Evolutionary conservation across 2,329 filamentous ascomycete genomes (phyloP).

Genomic region (Colletotrichum plurivorum): DNA sequence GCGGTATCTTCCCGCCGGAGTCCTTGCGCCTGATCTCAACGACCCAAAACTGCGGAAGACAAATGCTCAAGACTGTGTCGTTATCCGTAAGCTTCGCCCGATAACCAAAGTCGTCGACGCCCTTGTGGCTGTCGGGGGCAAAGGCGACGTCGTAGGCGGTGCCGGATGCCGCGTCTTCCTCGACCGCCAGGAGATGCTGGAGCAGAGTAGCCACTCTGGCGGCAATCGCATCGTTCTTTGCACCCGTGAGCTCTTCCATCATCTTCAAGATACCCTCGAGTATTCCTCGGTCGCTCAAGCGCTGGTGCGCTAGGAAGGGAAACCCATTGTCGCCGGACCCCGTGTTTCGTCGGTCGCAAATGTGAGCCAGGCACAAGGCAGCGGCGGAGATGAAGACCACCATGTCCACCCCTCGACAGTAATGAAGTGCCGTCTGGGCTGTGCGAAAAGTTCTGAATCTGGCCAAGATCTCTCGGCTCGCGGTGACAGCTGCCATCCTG

Average conservation of each 20-base stretch:
- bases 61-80: background rate
- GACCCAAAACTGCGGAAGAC: constrained; percentile 22
- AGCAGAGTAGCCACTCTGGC: constrained; percentile 49
- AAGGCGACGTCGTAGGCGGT: constrained; percentile 5
- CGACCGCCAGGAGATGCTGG: constrained; percentile 49
- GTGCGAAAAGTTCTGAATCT: constrained; percentile 52
- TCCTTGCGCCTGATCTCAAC: constrained; percentile 4
- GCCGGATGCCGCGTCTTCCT: constrained; percentile 45
- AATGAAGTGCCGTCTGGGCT: constrained; percentile 43
- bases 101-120: constrained; percentile 17
- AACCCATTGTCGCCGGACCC: background rate
- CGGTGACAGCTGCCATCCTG: constrained; percentile 53
- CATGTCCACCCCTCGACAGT: constrained; percentile 51
- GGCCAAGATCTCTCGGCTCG: constrained; percentile 54
- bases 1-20: background rate
- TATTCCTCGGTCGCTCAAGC: constrained; percentile 55
- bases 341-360: constrained; percentile 46
- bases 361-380: constrained; percentile 54
- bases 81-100: background rate
- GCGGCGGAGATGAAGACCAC: constrained; percentile 54
- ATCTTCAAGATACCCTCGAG: constrained; percentile 53
- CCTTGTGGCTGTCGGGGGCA: background rate
- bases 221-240: constrained; percentile 49
- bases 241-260: constrained; percentile 49
- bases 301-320: constrained; percentile 54